Conservation (phyloP, 2,329 filamentous ascomycete species). For the Fusarium globosum region DNA sequence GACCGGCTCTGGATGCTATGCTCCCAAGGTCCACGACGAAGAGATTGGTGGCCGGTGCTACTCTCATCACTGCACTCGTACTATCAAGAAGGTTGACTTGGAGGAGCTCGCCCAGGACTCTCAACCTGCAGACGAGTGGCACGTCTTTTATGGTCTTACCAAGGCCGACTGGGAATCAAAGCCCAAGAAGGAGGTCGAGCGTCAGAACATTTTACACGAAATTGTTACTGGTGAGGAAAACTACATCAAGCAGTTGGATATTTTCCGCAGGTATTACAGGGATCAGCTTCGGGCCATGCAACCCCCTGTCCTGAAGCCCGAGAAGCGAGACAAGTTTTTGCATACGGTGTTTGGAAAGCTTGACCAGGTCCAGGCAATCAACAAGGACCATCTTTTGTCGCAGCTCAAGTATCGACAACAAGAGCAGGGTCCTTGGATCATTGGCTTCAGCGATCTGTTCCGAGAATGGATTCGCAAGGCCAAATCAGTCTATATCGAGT, state of each 20-base stretch:
- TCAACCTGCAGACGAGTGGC: constrained; percentile 82
- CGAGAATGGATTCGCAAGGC: constrained; percentile 98
- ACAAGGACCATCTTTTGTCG: constrained; percentile 90
- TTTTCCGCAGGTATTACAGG: constrained; percentile 85
- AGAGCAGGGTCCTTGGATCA: constrained; percentile 94
- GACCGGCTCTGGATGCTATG: constrained; percentile 91
- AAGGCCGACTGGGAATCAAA: constrained; percentile 78
- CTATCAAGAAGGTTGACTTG: constrained; percentile 92
- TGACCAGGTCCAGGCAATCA: constrained; percentile 87
- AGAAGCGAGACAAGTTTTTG: constrained; percentile 83
- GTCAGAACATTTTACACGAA: constrained; percentile 95
- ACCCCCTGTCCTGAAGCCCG: constrained; percentile 83
- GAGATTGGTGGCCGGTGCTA: constrained; percentile 84
- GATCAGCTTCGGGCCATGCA: constrained; percentile 79
- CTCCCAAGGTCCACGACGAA: constrained; percentile 80
- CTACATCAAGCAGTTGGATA: constrained; percentile 89
- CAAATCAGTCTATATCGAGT: constrained; percentile 87
- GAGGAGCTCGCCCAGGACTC: constrained; percentile 78
- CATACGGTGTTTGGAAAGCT: constrained; percentile 89
- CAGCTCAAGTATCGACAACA: constrained; percentile 97
- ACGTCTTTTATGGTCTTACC: constrained; percentile 85
- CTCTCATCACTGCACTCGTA: constrained; percentile 92
- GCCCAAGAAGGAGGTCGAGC: constrained; percentile 87
- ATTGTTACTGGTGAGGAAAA: constrained; percentile 93
- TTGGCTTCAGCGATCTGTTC: constrained; percentile 96